phyloP scores from a whole-genome alignment of 2,329 filamentous ascomycete species.

The Magnaporthiopsis poae region DNA sequence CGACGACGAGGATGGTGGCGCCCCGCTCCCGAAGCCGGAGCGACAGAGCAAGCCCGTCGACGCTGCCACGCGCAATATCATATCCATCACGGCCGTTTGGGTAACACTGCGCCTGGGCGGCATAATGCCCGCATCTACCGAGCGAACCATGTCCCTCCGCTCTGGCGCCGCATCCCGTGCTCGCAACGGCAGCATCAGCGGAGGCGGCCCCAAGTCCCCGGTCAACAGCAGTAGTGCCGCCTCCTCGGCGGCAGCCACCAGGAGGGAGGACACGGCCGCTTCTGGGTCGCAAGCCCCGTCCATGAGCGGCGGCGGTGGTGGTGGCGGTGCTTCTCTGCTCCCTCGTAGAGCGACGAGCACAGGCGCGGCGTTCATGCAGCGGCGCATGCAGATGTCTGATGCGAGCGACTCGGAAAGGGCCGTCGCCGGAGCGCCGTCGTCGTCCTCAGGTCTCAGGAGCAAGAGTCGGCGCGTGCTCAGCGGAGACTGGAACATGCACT shows the following conservation, averaged over 20 bases:
- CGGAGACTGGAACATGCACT: conserved; percentile 19
- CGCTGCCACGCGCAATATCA: conserved; percentile 36
- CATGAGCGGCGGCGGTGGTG: neutral
- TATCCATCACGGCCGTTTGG: conserved; percentile 43
- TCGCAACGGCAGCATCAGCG: conserved; percentile 1
- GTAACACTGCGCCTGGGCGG: conserved; percentile 37
- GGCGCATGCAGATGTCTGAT: conserved; percentile 20
- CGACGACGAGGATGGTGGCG: conserved; percentile 3
- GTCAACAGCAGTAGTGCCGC: too few relatives aligned
- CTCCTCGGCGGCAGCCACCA: neutral
- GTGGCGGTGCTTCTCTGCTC: conserved; percentile 12
- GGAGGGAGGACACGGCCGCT: neutral
- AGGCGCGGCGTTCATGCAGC: conserved; percentile 37
- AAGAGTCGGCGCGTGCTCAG: conserved; percentile 19
- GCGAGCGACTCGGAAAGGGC: conserved; percentile 15
- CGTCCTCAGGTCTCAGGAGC: neutral
- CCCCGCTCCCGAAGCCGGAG: conserved; percentile 11
- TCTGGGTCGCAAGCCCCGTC: neutral
- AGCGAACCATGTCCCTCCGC: conserved; percentile 8
- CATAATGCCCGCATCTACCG: conserved; percentile 13
- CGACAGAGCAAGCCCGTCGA: conserved; percentile 30
- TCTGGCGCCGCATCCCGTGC: neutral
- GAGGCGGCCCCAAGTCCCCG: neutral
- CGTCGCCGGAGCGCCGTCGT: neutral
- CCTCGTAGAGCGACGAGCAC: conserved; percentile 36